Conservation (phyloP, 768 basidiomycete species). For the Exidia glandulosa region DNA sequence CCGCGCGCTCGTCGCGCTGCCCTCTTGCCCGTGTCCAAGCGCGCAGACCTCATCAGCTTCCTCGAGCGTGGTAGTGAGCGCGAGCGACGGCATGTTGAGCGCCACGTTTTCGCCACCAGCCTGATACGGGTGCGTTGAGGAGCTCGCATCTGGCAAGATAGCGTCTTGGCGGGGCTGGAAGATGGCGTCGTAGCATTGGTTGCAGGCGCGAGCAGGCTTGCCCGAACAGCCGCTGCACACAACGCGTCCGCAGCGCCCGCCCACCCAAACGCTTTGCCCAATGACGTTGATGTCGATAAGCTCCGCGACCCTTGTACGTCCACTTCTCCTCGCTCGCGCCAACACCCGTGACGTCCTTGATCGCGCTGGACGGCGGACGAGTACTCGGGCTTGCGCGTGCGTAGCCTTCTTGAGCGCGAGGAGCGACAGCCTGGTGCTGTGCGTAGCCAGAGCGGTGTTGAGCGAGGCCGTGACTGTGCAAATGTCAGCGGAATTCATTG, state of each 20-base stretch:
- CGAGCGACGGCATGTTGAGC: neutral
- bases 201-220: slow-evolving; percentile 72
- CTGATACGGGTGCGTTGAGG: too few relatives aligned
- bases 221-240: slow-evolving; percentile 76
- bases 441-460: slow-evolving; percentile 67
- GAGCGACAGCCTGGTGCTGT: slow-evolving; percentile 63
- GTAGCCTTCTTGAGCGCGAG: too few relatives aligned
- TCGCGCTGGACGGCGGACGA: slow-evolving; percentile 6
- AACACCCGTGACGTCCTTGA: slow-evolving; percentile 10
- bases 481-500: neutral
- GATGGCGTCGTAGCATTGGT: slow-evolving; percentile 76
- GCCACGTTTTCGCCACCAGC: neutral
- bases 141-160: too few relatives aligned
- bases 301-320: slow-evolving; percentile 59
- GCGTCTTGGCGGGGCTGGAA: slow-evolving; percentile 36
- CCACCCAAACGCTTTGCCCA: slow-evolving; percentile 62
- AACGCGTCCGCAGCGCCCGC: slow-evolving; percentile 58
- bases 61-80: neutral
- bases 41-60: neutral
- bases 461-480: slow-evolving; percentile 68
- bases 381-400: too few relatives aligned
- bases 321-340: slow-evolving; percentile 40
- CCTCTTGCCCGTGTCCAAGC: neutral
- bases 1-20: neutral
- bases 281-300: slow-evolving; percentile 76